A percentile compares a stretch with the other conserved stretches of the same genome.
Conservation (phyloP, 1,284 basidiomycete species). For the Jaminaea rosea region DNA sequence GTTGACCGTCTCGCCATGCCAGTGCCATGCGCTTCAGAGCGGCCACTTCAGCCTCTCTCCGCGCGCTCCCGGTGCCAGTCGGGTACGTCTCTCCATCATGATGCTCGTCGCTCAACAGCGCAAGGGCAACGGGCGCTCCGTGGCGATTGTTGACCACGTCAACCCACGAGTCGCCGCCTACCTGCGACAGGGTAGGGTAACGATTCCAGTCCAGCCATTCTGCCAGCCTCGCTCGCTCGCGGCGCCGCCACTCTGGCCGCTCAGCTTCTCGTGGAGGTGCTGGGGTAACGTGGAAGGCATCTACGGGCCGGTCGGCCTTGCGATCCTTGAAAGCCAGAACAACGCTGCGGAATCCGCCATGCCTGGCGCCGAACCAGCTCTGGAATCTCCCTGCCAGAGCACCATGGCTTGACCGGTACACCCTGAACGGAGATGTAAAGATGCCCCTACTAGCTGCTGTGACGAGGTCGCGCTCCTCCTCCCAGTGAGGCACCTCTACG, state of each 20-base stretch:
- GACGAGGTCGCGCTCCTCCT: slow-evolving; percentile 4
- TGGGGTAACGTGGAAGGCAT: slow-evolving; percentile 10
- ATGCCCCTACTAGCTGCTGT: slow-evolving; percentile 10
- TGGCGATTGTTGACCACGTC: slow-evolving; percentile 24
- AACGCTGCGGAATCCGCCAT: slow-evolving; percentile 14
- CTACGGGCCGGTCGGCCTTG: slow-evolving; percentile 14
- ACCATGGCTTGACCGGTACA: slow-evolving; percentile 21
- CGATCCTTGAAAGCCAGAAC: slow-evolving; percentile 44
- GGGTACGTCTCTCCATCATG: slow-evolving; percentile 12
- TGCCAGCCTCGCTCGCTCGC: slow-evolving; percentile 8
- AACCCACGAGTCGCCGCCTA: slow-evolving; percentile 27
- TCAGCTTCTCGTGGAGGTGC: not conserved
- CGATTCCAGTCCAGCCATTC: slow-evolving; percentile 26
- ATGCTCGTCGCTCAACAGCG: slow-evolving; percentile 25
- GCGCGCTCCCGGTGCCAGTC: slow-evolving; percentile 12
- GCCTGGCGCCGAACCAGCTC: slow-evolving; percentile 2
- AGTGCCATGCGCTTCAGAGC: slow-evolving; percentile 19
- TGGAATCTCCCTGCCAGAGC: slow-evolving; percentile 23
- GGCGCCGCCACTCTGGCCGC: not conserved
- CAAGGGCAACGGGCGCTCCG: slow-evolving; percentile 29
- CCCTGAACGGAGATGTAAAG: slow-evolving; percentile 11
- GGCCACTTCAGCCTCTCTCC: slow-evolving; percentile 22
- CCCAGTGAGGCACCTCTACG: not conserved
- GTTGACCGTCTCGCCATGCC: slow-evolving; percentile 14
- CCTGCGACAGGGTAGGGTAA: slow-evolving; percentile 27